Base-by-base conservation (phyloP, 2,329 filamentous ascomycete genomes). In the Cladosporium sp. region DNA sequence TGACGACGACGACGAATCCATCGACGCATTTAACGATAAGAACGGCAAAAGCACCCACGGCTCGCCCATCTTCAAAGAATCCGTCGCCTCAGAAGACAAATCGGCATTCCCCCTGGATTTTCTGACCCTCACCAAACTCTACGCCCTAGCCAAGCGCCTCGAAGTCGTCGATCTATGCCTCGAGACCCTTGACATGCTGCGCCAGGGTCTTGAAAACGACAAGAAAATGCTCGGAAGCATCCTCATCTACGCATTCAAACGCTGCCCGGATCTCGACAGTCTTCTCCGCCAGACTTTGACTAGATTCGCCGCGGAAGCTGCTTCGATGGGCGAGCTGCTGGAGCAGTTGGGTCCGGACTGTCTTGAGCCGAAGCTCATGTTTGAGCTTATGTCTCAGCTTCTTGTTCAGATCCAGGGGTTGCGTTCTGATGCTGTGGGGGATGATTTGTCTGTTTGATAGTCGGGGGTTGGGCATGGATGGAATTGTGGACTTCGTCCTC, bases 181-280 rank as follows among this genome's bases (percentile, higher is more conserved):
- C 29, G 27, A 22, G 16, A 8, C 36, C 29, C 19, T 42, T 8
- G 18, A 41, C 5, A 4, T 36, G 20, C 19, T 49, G 5, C 29
- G 27, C 38, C 4, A 42, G 13, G 27, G 39, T 15, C 46, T 49
- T 8, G 38, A 27, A n/a, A 16, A 42, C 19, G 29, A 49, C 19
- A 9, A 7, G n/a, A 15, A 9, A 8, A 25, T 18, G 7, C 38
- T 36, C 3, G 13, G 27, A 7, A 3, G 16, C 11, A 27, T 18
- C 3, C 46, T 49, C 2, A 7, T 49, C 19, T 42, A 49, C 32
- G 46, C 46, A 3, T 47, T 38, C 16, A 9, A 47, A 16, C 43
- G 43, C 12, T 30, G 22, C 43, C 3, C 3, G 13, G 13, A 16
- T 16, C 13, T n/a, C n/a, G 32, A 35, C 12, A 35, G 32, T 16